Conservation (phyloP, 163 green algal genomes). For the Coccomyxa subellipsoidea region DNA sequence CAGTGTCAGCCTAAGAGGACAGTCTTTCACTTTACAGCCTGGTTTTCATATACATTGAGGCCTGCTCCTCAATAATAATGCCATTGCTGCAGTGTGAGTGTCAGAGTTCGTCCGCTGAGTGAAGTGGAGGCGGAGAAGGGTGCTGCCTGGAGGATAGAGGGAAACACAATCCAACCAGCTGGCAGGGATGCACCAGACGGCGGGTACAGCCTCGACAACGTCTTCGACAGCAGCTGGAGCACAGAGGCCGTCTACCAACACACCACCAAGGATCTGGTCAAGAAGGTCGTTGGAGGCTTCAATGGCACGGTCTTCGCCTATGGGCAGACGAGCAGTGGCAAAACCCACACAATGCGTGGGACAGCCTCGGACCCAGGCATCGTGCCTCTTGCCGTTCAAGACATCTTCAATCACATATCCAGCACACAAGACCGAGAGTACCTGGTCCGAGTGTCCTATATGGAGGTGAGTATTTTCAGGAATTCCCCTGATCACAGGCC, state of each 20-base stretch:
- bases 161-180: conserved; percentile 56
- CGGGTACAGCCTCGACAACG: conserved; percentile 73
- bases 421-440: conserved; percentile 74
- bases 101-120: conserved; percentile 81
- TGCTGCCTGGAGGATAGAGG: conserved; percentile 64
- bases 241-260: conserved; percentile 68
- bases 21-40: neutral
- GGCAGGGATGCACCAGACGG: neutral
- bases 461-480: conserved; percentile 70
- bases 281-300: conserved; percentile 85
- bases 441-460: conserved; percentile 92
- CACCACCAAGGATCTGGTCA: conserved; percentile 61
- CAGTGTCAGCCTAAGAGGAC: neutral
- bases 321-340: conserved; percentile 90
- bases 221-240: conserved; percentile 64
- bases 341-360: conserved; percentile 96
- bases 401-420: conserved; percentile 85
- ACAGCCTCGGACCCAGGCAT: conserved; percentile 66
- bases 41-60: no score
- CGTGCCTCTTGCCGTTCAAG: conserved; percentile 79
- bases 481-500: neutral
- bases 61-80: neutral
- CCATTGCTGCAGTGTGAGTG: conserved; percentile 64
- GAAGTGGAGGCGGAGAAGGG: conserved; percentile 61
- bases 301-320: conserved; percentile 97